Base-by-base conservation (phyloP, 805 yeast genomes). In the Suhomyces sp. region DNA sequence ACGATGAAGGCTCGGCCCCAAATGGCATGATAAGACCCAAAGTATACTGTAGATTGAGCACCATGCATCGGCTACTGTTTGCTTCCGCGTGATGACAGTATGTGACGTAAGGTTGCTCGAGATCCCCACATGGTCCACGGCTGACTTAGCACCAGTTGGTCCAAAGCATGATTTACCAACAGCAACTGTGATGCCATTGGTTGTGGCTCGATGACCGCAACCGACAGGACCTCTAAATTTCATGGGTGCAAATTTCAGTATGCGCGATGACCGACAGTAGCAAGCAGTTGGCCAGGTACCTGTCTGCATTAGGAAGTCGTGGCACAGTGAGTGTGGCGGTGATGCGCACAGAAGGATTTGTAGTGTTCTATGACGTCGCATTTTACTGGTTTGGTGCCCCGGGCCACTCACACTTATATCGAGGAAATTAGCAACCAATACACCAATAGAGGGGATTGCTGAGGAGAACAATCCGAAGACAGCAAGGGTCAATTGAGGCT, bases 41-140 rank as follows among this genome's bases (percentile, higher is more conserved):
- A 17, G 6, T 38, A 19, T 7, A 7, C n/a, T 17, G 24, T 19
- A 19, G 17, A 38, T 38, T 38, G 17, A 33, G 33, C 10, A 29
- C n/a, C 33, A 12, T 12, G n/a, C 33, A 29, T 29, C 10, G n/a
- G 33, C 36, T n/a, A 33, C n/a, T 33, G 36, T n/a, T 31, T 33
- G 36, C 36, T 33, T 6, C 6, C 17, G 17, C 17, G 36, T n/a
- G 36, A 33, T 6, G 42, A 13, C 22, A n/a, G n/a, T 17, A 15
- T 36, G 41, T 48, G 50, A 41, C 50, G 45, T 38, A 38, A 38
- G 42, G 24, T 22, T 27, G 24, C 35, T 45, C 13, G n/a, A 5
- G 5, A 24, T 2, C 26, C 46, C 22, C 12, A n/a, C 36, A 33
- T 33, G 36, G 6, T n/a, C 17, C 36, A 33, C 36, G 17, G 36